Conservation (phyloP, 176 grass and related monocot species). For the Avena eriantha region DNA sequence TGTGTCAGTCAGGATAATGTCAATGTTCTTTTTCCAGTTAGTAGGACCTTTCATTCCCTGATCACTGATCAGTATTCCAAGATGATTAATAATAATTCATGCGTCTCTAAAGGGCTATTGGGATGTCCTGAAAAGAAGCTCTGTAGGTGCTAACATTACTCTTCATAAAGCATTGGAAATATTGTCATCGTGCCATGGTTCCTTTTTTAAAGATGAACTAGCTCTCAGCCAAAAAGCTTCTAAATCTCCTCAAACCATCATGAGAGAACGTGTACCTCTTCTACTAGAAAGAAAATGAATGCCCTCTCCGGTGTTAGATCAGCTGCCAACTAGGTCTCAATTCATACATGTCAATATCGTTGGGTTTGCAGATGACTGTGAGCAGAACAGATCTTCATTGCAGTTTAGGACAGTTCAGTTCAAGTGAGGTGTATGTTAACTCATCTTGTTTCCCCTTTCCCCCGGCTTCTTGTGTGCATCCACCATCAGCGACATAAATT, state of each 20-base stretch:
- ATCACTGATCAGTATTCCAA: conserved; percentile 46
- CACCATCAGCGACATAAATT: too few species aligned
- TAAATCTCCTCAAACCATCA: conserved; percentile 75
- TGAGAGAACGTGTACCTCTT: conserved; percentile 75
- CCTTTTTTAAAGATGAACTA: conserved; percentile 74
- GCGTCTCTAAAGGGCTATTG: conserved; percentile 36
- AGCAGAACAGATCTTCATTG: too few species aligned
- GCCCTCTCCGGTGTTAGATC: conserved; percentile 60
- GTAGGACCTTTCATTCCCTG: conserved; percentile 52
- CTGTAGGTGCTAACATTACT: conserved; percentile 40
- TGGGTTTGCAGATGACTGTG: too few species aligned
- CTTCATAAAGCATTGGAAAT: conserved; percentile 53
- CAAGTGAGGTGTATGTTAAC: too few species aligned
- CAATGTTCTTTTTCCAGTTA: conserved; percentile 74
- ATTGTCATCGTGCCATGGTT: conserved; percentile 62
- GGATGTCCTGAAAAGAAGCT: conserved; percentile 43
- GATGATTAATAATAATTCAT: conserved; percentile 39
- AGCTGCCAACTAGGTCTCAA: conserved; percentile 81
- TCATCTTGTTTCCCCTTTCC: too few species aligned
- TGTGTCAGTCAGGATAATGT: conserved; percentile 56
- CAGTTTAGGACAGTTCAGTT: too few species aligned
- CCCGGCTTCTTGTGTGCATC: too few species aligned
- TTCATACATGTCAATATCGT: too few species aligned
- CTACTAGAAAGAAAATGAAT: conserved; percentile 69
- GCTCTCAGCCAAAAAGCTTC: conserved; percentile 52